Evolutionary conservation across 257 asterid genomes (phyloP).

Genomic region (Vinca minor): DNA sequence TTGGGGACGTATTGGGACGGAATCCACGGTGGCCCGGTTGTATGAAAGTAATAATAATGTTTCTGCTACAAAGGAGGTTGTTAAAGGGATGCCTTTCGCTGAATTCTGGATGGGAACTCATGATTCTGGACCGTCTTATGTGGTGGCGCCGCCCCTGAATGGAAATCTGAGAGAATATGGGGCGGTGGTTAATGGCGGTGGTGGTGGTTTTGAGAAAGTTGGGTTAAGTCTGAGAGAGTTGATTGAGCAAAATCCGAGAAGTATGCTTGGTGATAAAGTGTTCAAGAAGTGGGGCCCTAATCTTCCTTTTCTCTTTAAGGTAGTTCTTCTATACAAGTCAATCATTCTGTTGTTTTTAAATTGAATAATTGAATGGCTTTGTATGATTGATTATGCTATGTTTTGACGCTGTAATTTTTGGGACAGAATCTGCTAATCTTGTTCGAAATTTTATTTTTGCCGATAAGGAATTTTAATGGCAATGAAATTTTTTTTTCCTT

Average conservation of each 20-base stretch:
- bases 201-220: conserved; percentile 11
- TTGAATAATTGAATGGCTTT: too few species aligned
- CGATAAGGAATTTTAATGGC: not conserved
- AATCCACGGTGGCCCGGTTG: conserved; percentile 56
- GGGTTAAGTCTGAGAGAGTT: conserved; percentile 60
- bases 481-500: not conserved
- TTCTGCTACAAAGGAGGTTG: too few species aligned
- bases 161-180: too few species aligned
- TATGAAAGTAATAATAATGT: conserved; percentile 40
- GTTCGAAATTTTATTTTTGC: not conserved
- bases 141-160: conserved; percentile 11
- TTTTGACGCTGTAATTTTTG: too few species aligned
- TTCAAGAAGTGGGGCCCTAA: conserved; percentile 57
- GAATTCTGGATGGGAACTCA: conserved; percentile 97
- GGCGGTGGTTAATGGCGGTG: conserved; percentile 17
- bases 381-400: too few species aligned
- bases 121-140: conserved; percentile 71
- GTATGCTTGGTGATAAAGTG: conserved; percentile 65
- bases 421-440: not conserved
- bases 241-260: conserved; percentile 60
- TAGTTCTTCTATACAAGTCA: too few species aligned
- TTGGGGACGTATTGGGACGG: conserved; percentile 54
- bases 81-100: conserved; percentile 47
- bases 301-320: conserved; percentile 92
- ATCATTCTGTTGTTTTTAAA: too few species aligned